Percentiles rank a stretch among this genome's conserved stretches.
These are phyloP conservation scores for Aspergillus sclerotialis DNA, from an alignment of 2,329 filamentous ascomycete species.

Conservation along the genomic window DNA sequence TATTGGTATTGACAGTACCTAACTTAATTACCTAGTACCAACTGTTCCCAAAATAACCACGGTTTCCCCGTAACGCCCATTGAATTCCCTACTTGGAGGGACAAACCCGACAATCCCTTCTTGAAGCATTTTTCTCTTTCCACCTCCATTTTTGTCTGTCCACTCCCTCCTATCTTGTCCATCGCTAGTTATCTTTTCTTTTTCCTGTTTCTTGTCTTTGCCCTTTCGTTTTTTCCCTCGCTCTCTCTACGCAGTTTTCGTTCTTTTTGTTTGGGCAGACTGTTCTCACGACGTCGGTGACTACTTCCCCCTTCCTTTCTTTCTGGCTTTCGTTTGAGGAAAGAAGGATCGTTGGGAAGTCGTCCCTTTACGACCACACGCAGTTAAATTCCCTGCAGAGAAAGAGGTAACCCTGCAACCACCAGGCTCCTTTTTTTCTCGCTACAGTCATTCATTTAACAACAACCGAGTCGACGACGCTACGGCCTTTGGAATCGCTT, in stretches of 20 bases:
- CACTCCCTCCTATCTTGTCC: conserved; percentile 1
- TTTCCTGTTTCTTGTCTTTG: conserved; percentile 3
- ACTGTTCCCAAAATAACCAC: conserved; percentile 26
- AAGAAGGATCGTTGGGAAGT: conserved; percentile 11
- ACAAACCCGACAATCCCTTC: no score
- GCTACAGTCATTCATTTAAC: background rate
- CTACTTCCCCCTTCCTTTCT: conserved; percentile 17
- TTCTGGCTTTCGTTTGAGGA: conserved; percentile 20
- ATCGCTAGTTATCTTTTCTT: conserved; percentile 7
- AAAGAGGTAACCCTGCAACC: background rate
- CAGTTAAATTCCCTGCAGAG: conserved; percentile 1
- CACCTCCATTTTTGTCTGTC: conserved; percentile 12
- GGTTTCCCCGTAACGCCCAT: conserved; percentile 12
- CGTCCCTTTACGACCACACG: conserved; percentile 2
- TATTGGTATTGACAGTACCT: no score
- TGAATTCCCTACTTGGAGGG: conserved; percentile 18
- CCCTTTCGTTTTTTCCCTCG: conserved; percentile 14
- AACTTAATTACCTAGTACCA: conserved; percentile 14
- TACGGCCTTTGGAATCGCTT: background rate
- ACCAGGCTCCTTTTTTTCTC: background rate
- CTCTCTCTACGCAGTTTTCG: conserved; percentile 10
- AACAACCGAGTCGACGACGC: background rate
- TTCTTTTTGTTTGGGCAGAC: conserved; percentile 10
- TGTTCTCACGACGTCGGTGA: conserved; percentile 6
- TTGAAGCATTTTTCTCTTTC: no score